Conservation (phyloP, 495 filamentous ascomycete species). For the Evernia prunastri region DNA sequence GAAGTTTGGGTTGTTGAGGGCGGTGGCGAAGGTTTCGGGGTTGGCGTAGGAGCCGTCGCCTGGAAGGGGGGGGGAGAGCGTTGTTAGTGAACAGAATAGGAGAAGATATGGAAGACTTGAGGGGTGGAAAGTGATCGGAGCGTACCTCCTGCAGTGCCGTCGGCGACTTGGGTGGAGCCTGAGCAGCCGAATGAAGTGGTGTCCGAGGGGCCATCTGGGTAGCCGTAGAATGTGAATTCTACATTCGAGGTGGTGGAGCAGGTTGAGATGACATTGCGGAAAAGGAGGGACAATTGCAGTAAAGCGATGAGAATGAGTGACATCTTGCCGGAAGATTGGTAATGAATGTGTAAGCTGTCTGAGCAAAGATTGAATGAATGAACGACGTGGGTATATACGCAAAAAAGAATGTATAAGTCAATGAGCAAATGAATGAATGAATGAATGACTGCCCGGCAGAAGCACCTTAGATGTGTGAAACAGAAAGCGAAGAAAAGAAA, state of each 20-base stretch:
- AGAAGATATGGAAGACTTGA: neutral
- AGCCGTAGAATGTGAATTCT: constrained; percentile 33
- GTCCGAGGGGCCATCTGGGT: constrained; percentile 37
- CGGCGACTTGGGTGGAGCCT: constrained; percentile 20
- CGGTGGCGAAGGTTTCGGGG: constrained; percentile 42
- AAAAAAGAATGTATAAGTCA: constrained; percentile 5
- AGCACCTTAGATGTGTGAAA: neutral
- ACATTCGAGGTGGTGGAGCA: constrained; percentile 1
- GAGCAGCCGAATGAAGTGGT: constrained; percentile 31
- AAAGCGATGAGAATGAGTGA: constrained; percentile 16
- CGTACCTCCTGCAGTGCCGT: constrained; percentile 32
- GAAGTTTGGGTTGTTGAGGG: constrained; percentile 32
- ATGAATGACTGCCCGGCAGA: constrained; percentile 15
- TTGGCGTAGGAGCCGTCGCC: constrained; percentile 39
- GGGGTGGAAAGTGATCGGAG: neutral
- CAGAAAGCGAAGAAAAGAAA: neutral
- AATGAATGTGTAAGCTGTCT: neutral
- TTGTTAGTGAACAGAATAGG: neutral
- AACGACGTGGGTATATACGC: constrained; percentile 2
- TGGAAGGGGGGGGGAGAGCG: neutral
- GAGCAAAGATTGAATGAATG: neutral
- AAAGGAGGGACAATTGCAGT: constrained; percentile 7
- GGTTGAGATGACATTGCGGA: constrained; percentile 8
- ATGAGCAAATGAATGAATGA: constrained; percentile 4
- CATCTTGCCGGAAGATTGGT: constrained; percentile 21